Evolutionary conservation across 1,284 basidiomycete genomes (phyloP), one percentile per base, ranked within the genome.

Genomic region (Melampsora americana): DNA sequence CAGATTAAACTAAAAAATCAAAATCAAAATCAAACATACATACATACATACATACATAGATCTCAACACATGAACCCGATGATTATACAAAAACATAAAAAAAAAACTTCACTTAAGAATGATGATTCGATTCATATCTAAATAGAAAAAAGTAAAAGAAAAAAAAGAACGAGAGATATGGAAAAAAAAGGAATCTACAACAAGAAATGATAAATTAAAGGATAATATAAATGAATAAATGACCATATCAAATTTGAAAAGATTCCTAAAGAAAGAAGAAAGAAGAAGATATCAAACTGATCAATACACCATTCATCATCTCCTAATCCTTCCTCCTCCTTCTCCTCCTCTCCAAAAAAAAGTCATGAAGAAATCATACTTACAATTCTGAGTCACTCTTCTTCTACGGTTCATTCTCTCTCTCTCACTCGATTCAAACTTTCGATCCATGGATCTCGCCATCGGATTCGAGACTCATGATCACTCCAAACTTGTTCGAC

Each of bases 401-500:
- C 28, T 56, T 28, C 53, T 56, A 56, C n/a, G n/a, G 7, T 56
- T 56, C 53, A n/a, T 56, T 30, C 20, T 28, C 12, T n/a, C 32
- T 64, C 35, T 11, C n/a, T 23, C 20, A 75, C 72, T 32, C 72
- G 28, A 23, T 35, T 32, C 2, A 75, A 67, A 48, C 65, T 67
- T 62, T 75, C 72, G 23, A 68, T 44, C 26, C 61, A n/a, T 30
- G 72, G 72, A 23, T 75, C 66, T 46, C 72, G 39, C 39, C 66
- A 75, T 28, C 72, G 16, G 39, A 39, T 48, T 16, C 46, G 61
- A 46, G 72, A 67, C 62, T 75, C 66, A 44, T 75, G 72, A 23
- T 75, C 72, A 28, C 53, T 68, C 28, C 66, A 56, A 26, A 75
- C 59, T 48, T 61, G 56, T 62, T 75, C 72, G 26, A 67, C 66